Conservation (phyloP, 306 rosid genomes). For the Cotoneaster glaucophyllus region DNA sequence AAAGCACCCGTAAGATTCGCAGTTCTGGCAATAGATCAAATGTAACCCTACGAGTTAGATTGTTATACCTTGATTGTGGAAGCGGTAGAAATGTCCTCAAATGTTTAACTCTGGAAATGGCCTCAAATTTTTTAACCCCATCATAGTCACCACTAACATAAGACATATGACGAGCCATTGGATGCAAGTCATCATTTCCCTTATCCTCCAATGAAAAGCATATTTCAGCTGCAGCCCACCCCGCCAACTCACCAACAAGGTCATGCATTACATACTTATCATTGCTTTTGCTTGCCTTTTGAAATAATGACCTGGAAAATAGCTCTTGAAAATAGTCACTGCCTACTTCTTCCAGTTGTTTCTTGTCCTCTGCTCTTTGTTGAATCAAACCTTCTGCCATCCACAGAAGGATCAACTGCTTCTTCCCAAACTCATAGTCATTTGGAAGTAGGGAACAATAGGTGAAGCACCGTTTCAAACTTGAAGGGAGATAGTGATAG, state of each 20-base stretch:
- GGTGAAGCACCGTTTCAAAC: constrained; percentile 30
- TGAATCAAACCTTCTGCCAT: constrained; percentile 29
- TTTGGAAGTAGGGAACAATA: constrained; percentile 27
- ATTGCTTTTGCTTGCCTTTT: neutral
- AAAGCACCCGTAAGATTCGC: constrained; percentile 17
- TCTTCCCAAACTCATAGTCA: constrained; percentile 2
- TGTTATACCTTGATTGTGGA: too few species aligned
- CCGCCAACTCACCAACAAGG: constrained; percentile 34
- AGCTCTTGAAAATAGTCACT: constrained; percentile 8
- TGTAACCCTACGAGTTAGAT: neutral
- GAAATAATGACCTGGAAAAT: constrained; percentile 24
- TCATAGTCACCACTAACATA: neutral
- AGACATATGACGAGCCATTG: constrained; percentile 18
- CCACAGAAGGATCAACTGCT: constrained; percentile 19
- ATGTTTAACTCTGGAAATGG: neutral
- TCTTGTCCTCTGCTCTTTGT: neutral
- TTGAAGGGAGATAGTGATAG: constrained; percentile 11
- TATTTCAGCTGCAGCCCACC: neutral
- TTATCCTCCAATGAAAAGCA: neutral
- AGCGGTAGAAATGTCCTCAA: neutral
- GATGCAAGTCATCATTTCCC: too few species aligned
- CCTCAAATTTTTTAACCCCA: neutral
- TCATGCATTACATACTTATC: constrained; percentile 28
- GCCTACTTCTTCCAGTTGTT: constrained; percentile 12
- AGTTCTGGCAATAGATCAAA: neutral